Evolutionary conservation across 768 basidiomycete genomes (phyloP).

Genomic region (Plicaturopsis crispa): DNA sequence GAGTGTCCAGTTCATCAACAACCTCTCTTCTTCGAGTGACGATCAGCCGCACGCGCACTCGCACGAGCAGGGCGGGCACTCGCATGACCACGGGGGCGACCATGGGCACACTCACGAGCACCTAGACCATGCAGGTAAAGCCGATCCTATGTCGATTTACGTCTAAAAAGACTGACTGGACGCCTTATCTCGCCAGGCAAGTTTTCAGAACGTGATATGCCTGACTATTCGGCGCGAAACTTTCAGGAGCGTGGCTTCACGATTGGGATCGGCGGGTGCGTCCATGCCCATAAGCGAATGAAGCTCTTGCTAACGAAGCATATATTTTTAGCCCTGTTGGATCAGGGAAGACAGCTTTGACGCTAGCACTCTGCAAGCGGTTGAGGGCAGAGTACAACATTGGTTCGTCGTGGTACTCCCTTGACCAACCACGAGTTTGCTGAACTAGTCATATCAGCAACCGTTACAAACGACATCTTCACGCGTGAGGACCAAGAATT

Average conservation of each 20-base stretch:
- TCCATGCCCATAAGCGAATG: slow-evolving; percentile 3
- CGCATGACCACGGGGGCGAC: slow-evolving; percentile 58
- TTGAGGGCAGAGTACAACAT: slow-evolving; percentile 86
- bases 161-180: neutral
- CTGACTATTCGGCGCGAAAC: slow-evolving; percentile 76
- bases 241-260: slow-evolving; percentile 95
- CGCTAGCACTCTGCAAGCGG: slow-evolving; percentile 80
- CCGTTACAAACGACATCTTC: slow-evolving; percentile 99
- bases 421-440: slow-evolving; percentile 7
- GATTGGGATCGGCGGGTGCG: slow-evolving; percentile 94
- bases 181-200: slow-evolving; percentile 52
- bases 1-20: slow-evolving; percentile 76
- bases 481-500: slow-evolving; percentile 98
- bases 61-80: slow-evolving; percentile 39
- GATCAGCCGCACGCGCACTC: slow-evolving; percentile 34
- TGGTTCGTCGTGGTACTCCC: slow-evolving; percentile 39
- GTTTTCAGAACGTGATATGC: slow-evolving; percentile 87
- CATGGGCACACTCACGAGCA: slow-evolving; percentile 96
- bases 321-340: slow-evolving; percentile 75
- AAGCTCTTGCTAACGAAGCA: slow-evolving; percentile 1
- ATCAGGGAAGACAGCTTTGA: slow-evolving; percentile 93
- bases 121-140: slow-evolving; percentile 77
- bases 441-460: slow-evolving; percentile 40
- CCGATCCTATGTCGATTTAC: neutral
- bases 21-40: slow-evolving; percentile 30